Evolutionary conservation across 2,329 filamentous ascomycete species (phyloP).

Genomic region (Penicillium psychrosexuale): DNA sequence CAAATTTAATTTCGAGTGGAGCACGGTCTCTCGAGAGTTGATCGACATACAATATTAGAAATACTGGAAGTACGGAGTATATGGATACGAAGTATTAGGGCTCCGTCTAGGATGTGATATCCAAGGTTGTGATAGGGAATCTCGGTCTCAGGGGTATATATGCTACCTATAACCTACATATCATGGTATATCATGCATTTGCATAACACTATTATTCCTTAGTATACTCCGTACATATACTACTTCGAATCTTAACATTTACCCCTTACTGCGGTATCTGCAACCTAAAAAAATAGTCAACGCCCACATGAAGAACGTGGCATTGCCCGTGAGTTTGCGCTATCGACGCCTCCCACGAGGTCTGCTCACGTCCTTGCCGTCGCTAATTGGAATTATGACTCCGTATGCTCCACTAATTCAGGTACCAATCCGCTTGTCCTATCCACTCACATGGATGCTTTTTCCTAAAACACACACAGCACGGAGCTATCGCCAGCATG

Average conservation of each 20-base stretch:
- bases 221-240: too few relatives aligned
- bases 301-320: background rate
- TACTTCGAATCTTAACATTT: background rate
- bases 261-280: background rate
- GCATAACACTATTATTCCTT: background rate
- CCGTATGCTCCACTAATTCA: background rate
- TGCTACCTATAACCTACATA: background rate
- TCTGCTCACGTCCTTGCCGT: background rate
- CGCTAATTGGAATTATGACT: background rate
- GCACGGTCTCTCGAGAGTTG: slow-evolving; percentile 5
- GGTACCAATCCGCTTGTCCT: background rate
- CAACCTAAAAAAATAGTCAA: slow-evolving; percentile 3
- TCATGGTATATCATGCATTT: background rate
- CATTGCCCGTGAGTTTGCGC: background rate
- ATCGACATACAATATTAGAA: background rate
- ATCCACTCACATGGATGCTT: background rate
- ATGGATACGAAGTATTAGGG: too few relatives aligned
- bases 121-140: background rate
- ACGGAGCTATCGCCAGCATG: background rate
- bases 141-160: background rate
- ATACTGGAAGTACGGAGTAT: background rate
- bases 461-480: slow-evolving; percentile 1
- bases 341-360: slow-evolving; percentile 3
- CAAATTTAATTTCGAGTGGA: slow-evolving; percentile 11
- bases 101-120: background rate